Percentiles rank a stretch among this genome's conserved stretches.
phyloP scores from a whole-genome alignment of 1,284 basidiomycete genomes.

The Inonotus hispidus region DNA sequence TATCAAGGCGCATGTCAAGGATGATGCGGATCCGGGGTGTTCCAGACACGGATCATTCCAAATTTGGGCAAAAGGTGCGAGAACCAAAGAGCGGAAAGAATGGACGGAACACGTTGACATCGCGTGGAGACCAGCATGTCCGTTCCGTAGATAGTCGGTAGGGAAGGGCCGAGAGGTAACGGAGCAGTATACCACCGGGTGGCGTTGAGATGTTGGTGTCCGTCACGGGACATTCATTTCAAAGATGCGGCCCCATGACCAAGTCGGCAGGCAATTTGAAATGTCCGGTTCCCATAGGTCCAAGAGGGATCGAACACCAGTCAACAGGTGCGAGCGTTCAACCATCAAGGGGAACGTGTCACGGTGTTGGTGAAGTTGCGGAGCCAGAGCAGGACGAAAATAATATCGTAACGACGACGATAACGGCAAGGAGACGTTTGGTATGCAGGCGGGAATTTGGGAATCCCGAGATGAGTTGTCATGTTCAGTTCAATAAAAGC shows the following conservation, averaged over 20 bases:
- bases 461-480: not conserved
- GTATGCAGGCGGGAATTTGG: not conserved
- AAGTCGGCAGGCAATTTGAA: not conserved
- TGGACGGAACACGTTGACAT: not conserved
- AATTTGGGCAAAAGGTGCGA: not conserved
- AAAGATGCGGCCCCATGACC: not conserved
- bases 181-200: not conserved
- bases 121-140: not conserved
- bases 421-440: not conserved
- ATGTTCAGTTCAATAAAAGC: constrained; percentile 4
- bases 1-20: too few species aligned
- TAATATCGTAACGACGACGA: not conserved
- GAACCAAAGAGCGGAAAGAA: not conserved
- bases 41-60: not conserved
- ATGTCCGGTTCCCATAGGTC: not conserved
- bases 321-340: not conserved
- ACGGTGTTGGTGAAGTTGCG: constrained; percentile 1
- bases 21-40: not conserved
- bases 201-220: not conserved
- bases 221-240: not conserved
- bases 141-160: not conserved
- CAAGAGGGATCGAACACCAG: not conserved
- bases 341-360: not conserved
- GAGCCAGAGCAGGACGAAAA: not conserved
- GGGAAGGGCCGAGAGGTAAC: not conserved